phyloP scores from a whole-genome alignment of 768 basidiomycete genomes.

The Lactarius vividus region DNA sequence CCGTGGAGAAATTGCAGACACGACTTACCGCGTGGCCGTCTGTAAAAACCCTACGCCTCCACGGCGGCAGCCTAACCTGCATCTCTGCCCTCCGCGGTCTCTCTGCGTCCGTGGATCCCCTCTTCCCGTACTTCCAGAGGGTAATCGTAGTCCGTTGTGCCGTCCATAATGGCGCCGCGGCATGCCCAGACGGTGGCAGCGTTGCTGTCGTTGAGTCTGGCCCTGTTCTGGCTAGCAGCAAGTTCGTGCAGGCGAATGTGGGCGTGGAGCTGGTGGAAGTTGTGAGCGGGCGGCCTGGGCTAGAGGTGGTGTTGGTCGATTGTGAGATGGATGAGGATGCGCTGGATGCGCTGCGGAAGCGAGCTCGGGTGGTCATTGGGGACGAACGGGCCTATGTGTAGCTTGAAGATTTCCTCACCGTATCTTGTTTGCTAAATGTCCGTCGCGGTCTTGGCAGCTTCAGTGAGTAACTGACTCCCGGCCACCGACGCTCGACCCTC shows the following conservation, averaged over 20 bases:
- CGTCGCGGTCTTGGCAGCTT: too few species aligned
- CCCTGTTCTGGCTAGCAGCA: neutral
- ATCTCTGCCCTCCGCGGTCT: neutral
- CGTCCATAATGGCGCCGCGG: neutral
- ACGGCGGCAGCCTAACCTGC: neutral
- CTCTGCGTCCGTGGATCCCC: neutral
- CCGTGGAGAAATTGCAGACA: neutral
- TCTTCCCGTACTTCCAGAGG: conserved; percentile 15
- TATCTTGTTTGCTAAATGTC: too few species aligned
- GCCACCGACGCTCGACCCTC: too few species aligned
- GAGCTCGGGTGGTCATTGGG: too few species aligned
- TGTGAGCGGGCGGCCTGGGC: too few species aligned
- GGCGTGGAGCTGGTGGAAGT: too few species aligned
- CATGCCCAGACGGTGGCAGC: neutral
- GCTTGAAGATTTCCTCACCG: neutral
- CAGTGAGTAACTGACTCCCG: too few species aligned
- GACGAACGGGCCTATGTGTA: conserved; percentile 12
- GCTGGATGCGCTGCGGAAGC: too few species aligned
- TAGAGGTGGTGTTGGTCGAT: too few species aligned
- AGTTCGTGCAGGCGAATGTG: neutral
- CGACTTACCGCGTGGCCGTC: neutral
- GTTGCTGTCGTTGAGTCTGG: neutral
- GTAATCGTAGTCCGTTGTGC: neutral
- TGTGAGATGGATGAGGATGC: too few species aligned
- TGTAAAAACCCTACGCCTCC: conserved; percentile 4